Conservation (phyloP, 1,139 yeast genomes). For the Diutina siamensis region DNA sequence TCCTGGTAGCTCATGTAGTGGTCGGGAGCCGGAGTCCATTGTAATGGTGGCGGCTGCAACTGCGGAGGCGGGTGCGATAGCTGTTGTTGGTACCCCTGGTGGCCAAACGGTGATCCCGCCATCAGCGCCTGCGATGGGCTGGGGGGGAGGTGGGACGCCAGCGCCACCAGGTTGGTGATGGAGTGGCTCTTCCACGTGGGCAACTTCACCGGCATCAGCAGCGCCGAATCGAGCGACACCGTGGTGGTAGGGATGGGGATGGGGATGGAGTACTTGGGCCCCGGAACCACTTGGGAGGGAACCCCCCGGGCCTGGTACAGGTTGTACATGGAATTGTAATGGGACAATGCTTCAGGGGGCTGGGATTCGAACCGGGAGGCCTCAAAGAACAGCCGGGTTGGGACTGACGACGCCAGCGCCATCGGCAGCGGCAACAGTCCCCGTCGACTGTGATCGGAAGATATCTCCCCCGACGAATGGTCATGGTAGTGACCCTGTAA, state of each 20-base stretch:
- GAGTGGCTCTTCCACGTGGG: not conserved
- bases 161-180: not conserved
- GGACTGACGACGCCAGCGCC: not conserved
- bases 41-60: too few relatives aligned
- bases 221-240: constrained; percentile 3
- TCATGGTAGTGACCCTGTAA: not conserved
- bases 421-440: not conserved
- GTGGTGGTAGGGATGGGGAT: constrained; percentile 6
- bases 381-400: not conserved
- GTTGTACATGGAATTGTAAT: constrained; percentile 3
- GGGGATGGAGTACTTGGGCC: not conserved
- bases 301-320: not conserved
- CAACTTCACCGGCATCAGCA: not conserved
- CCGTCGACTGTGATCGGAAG: not conserved
- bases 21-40: constrained; percentile 2
- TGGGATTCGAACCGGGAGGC: constrained; percentile 1
- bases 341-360: not conserved
- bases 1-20: constrained; percentile 32
- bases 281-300: too few relatives aligned
- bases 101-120: not conserved
- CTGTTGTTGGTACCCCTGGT: too few relatives aligned
- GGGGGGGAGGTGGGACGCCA: not conserved
- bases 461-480: not conserved
- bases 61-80: too few relatives aligned
- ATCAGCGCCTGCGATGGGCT: not conserved